Percentiles rank a stretch among this genome's conserved stretches.
Evolutionary conservation across 208 protist species (phyloP).

Genomic region (Porcisia hertigi): DNA sequence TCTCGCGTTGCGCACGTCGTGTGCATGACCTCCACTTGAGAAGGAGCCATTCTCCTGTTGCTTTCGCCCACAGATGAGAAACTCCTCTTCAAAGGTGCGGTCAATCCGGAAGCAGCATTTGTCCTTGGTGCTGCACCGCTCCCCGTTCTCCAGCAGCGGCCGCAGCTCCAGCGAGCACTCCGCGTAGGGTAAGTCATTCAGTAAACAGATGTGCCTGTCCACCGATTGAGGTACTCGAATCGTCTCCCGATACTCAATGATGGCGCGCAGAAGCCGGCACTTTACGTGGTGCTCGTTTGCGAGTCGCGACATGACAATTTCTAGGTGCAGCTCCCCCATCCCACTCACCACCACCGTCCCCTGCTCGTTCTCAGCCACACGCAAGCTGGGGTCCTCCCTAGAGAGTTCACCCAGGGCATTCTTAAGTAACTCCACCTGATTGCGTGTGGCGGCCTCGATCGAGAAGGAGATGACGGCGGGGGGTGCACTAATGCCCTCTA

Average conservation of each 20-base stretch:
- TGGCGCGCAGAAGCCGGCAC: constrained; percentile 82
- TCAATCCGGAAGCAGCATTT: constrained; percentile 57
- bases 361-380: constrained; percentile 79
- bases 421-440: constrained; percentile 84
- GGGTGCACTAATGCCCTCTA: constrained; percentile 92
- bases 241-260: constrained; percentile 88
- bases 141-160: constrained; percentile 45
- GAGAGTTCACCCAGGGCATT: constrained; percentile 93
- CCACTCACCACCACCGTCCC: constrained; percentile 94
- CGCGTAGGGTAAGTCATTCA: constrained; percentile 73
- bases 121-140: constrained; percentile 16
- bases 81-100: constrained; percentile 39
- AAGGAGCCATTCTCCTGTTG: constrained; percentile 1
- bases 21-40: constrained; percentile 12
- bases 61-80: constrained; percentile 8
- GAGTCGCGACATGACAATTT: constrained; percentile 95
- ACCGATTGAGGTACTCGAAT: constrained; percentile 27
- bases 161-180: constrained; percentile 59
- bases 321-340: constrained; percentile 96
- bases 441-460: constrained; percentile 89
- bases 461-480: constrained; percentile 96
- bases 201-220: constrained; percentile 28
- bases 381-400: constrained; percentile 95
- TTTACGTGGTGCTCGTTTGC: constrained; percentile 91
- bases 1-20: constrained; percentile 48